phyloP scores from a whole-genome alignment of 257 asterid genomes.

The Solanum habrochaites region DNA sequence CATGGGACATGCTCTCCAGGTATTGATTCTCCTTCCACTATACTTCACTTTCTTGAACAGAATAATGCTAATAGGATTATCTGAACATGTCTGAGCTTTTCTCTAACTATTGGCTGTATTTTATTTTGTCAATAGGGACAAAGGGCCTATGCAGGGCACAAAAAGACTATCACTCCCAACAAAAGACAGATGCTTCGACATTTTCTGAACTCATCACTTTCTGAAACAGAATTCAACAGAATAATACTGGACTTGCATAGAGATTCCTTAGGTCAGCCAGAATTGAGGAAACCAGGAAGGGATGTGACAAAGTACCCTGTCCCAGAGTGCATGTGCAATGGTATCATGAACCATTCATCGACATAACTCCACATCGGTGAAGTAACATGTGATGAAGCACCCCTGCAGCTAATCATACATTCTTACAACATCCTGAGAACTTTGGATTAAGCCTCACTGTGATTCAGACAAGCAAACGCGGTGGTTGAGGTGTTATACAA shows the following conservation, averaged over 20 bases:
- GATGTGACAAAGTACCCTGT: constrained; percentile 86
- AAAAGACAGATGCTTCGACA: constrained; percentile 78
- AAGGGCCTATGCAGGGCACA: constrained; percentile 88
- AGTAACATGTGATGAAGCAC: neutral
- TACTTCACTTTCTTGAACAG: neutral
- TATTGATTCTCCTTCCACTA: constrained; percentile 2
- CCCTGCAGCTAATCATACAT: neutral
- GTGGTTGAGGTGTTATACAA: neutral
- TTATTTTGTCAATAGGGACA: constrained; percentile 48
- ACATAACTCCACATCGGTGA: neutral
- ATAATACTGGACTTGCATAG: constrained; percentile 56
- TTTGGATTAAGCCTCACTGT: neutral
- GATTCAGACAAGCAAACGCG: neutral
- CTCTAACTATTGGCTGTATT: neutral
- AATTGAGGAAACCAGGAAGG: constrained; percentile 56
- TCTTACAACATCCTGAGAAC: neutral
- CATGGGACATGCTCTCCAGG: constrained; percentile 97
- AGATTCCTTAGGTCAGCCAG: constrained; percentile 84
- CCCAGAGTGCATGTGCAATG: constrained; percentile 91
- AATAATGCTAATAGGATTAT: neutral
- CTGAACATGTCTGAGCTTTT: neutral
- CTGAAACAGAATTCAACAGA: constrained; percentile 45
- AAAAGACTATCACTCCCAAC: constrained; percentile 80
- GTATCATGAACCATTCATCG: constrained; percentile 10
- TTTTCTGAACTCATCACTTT: constrained; percentile 60